phyloP scores from a whole-genome alignment of 805 yeast genomes.

The Candida caryicola region DNA sequence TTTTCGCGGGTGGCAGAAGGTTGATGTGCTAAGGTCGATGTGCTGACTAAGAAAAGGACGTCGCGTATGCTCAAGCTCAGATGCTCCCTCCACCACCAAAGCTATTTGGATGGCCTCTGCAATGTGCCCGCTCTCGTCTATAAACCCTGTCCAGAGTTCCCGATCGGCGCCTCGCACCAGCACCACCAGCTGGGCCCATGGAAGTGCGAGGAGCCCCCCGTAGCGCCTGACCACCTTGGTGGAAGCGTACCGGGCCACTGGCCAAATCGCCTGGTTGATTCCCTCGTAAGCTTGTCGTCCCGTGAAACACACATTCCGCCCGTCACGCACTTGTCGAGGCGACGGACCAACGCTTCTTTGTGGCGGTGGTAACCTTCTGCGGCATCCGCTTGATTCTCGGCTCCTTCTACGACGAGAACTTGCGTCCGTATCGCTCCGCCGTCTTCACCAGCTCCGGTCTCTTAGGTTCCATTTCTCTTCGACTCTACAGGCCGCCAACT shows the following conservation, averaged over 20 bases:
- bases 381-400: constrained; percentile 57
- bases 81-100: too few relatives aligned
- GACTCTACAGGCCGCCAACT: constrained; percentile 55
- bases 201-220: constrained; percentile 15
- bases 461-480: constrained; percentile 55
- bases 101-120: background rate
- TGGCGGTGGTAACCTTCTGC: constrained; percentile 53
- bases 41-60: too few relatives aligned
- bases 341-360: constrained; percentile 47
- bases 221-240: constrained; percentile 17
- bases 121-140: constrained; percentile 1
- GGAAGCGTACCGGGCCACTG: too few relatives aligned
- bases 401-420: constrained; percentile 49
- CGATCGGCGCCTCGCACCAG: too few relatives aligned
- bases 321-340: constrained; percentile 23
- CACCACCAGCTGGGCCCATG: too few relatives aligned
- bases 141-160: constrained; percentile 8
- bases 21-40: too few relatives aligned
- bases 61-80: too few relatives aligned
- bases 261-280: too few relatives aligned
- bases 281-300: constrained; percentile 14
- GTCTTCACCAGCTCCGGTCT: constrained; percentile 54
- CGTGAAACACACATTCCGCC: constrained; percentile 23
- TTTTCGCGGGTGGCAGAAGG: too few relatives aligned
- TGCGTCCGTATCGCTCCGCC: constrained; percentile 32